Conservation (phyloP, 306 rosid species). For the Rosa chinensis region DNA sequence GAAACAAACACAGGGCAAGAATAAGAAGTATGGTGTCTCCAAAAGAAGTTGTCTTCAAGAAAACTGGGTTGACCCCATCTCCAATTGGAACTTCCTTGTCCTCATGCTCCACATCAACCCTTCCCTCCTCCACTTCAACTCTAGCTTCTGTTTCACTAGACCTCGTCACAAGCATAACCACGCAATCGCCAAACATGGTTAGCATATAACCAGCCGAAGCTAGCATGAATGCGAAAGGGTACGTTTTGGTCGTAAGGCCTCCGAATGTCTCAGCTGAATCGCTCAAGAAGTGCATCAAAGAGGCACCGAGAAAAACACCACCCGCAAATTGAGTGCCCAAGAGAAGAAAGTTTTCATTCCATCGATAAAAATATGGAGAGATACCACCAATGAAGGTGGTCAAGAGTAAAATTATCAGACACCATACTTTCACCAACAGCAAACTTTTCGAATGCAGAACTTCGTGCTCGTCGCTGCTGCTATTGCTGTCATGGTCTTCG, state of each 20-base stretch:
- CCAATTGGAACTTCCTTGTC: neutral
- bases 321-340: conserved; percentile 72
- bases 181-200: conserved; percentile 70
- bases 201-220: conserved; percentile 61
- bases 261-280: conserved; percentile 47
- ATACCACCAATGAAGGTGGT: conserved; percentile 62
- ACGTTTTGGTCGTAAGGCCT: conserved; percentile 53
- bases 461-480: neutral
- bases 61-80: conserved; percentile 21
- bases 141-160: conserved; percentile 35
- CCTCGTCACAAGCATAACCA: conserved; percentile 33
- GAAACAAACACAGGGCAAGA: conserved; percentile 74
- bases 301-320: conserved; percentile 73
- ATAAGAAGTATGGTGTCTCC: conserved; percentile 76
- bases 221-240: conserved; percentile 77
- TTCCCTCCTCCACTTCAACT: conserved; percentile 52
- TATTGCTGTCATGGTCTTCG: neutral
- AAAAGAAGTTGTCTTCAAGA: conserved; percentile 47
- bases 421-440: conserved; percentile 66
- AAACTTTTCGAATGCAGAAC: conserved; percentile 43
- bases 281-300: conserved; percentile 77
- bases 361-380: conserved; percentile 60
- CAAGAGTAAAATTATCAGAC: conserved; percentile 56
- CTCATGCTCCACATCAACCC: conserved; percentile 17
- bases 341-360: conserved; percentile 73